Evolutionary conservation across 73 alveolate species (phyloP), one percentile per base, ranked within the genome.

Genomic region (Paraurostyla sp.): DNA sequence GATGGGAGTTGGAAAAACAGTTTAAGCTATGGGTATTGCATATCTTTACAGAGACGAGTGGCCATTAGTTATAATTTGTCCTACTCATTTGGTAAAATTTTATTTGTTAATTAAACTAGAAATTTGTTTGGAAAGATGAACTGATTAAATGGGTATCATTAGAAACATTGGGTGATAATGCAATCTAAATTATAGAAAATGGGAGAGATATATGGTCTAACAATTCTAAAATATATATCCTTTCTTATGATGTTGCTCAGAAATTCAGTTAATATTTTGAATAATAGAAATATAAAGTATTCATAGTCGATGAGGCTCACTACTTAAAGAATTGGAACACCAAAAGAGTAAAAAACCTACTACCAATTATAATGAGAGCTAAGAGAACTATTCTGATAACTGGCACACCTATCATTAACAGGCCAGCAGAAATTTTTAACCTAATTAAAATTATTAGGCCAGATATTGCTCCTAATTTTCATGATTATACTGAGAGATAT

Each of bases 1-100:
- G 80, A 97, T 97, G 99, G 99, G 99, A 32, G 96, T 97, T 0
- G 99, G 99, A 11, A 97, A 97, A 85, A 95, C 99, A 54, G 69
- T 95, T 40, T 97, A 97, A 90, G 97, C 98, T 62, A 92, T 96
- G 0, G 98, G 97, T 0, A 83, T 92, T 68, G 56, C 96, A 68
- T 93, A 82, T 35, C 76, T 96, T 18, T 97, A 87, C 80, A 62
- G 83, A 68, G 95, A 91, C 42, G 96, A 96, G 75, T 97, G 99
- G 99, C 99, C 99, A 0, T 83, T 96, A 51, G 83, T 97, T 81
- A 92, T 97, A 36, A 89, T 97, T 50, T 91, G 97, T 50, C 99
- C 99, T 32, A 89, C 98, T 0, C 81, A 95, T 30, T 43, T 94
- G 51, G 51, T 18, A 43, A 65, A 29, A 9, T 32, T 0, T 7